Percentiles rank a stretch among this genome's conserved stretches.
These are phyloP conservation scores for Clavispora carvajalis DNA, from an alignment of 805 yeast species.

Conservation along the genomic window DNA sequence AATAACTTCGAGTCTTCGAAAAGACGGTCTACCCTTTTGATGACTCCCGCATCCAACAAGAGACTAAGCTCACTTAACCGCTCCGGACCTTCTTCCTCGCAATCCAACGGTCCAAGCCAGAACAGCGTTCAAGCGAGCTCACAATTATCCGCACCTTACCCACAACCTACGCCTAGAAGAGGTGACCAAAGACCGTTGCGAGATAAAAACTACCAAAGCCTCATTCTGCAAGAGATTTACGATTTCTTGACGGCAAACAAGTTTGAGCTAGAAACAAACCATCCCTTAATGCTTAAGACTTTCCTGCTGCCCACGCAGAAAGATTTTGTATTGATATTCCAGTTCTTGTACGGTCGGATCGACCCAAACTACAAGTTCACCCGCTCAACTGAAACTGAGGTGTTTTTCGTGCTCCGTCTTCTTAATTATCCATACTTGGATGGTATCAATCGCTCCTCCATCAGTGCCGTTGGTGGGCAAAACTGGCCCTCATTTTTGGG, in stretches of 20 bases:
- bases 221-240: slow-evolving; percentile 62
- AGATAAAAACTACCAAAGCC: slow-evolving; percentile 61
- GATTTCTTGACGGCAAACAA: slow-evolving; percentile 57
- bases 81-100: slow-evolving; percentile 2
- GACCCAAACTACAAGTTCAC: slow-evolving; percentile 76
- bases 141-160: slow-evolving; percentile 1
- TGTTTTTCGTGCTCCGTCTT: slow-evolving; percentile 57
- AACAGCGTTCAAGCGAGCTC: slow-evolving; percentile 12
- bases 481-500: slow-evolving; percentile 83
- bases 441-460: slow-evolving; percentile 74
- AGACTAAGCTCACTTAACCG: slow-evolving; percentile 9
- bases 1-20: slow-evolving; percentile 16
- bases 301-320: slow-evolving; percentile 79
- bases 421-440: slow-evolving; percentile 78
- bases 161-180: background rate
- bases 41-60: slow-evolving; percentile 31
- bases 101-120: slow-evolving; percentile 6
- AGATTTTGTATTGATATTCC: slow-evolving; percentile 73
- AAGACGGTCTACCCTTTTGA: slow-evolving; percentile 24
- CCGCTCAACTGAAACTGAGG: slow-evolving; percentile 69
- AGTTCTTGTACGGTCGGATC: slow-evolving; percentile 68
- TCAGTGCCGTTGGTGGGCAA: slow-evolving; percentile 87
- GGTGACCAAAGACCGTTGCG: slow-evolving; percentile 73
- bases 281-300: slow-evolving; percentile 59
- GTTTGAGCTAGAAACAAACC: slow-evolving; percentile 73